Evolutionary conservation across 1,284 basidiomycete genomes (phyloP), one percentile per base, ranked within the genome.

Genomic region (Fomes fomentarius): DNA sequence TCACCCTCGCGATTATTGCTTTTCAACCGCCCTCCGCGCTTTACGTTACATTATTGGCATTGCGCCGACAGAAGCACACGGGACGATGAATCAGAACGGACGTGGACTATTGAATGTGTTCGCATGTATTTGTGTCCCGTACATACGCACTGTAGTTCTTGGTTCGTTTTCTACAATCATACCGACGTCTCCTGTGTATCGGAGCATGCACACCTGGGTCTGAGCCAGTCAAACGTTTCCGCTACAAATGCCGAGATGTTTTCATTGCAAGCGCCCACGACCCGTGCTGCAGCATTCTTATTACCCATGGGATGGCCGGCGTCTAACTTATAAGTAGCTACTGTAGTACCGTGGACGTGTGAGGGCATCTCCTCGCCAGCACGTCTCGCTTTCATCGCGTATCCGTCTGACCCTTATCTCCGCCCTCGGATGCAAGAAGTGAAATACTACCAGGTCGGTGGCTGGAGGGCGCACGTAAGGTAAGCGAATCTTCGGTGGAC

Each of bases 81-180:
- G 81, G 79, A 82, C 78, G 76, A 76, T 82, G 77, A 81, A 51
- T 57, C 59, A 43, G 53, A 63, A 84, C 77, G 82, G 83, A 86
- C 84, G 74, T 78, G 80, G 81, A 83, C 79, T 76, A 77, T 77
- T 77, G 77, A 74, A 77, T 77, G 75, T 79, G 75, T 78, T 81
- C 75, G 75, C 74, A 76, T 82, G 78, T 80, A 79, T 73, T 74
- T 72, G 70, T 76, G 65, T 63, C 59, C 56, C 58, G 57, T 58
- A 63, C 61, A 60, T 65, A 61, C 59, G 60, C 54, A 62, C 61
- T 68, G 66, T 70, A 70, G 60, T 64, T 66, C 64, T 61, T 58
- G 55, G 42, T 65, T 66, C 58, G 54, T 63, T 54, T 53, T 17
- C 52, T 40, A 44, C 44, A 35, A 47, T 50, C 41, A 39, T 45